Evolutionary conservation across 352 stramenopile species (phyloP).

Genomic region (Globisporangium camurandrum): DNA sequence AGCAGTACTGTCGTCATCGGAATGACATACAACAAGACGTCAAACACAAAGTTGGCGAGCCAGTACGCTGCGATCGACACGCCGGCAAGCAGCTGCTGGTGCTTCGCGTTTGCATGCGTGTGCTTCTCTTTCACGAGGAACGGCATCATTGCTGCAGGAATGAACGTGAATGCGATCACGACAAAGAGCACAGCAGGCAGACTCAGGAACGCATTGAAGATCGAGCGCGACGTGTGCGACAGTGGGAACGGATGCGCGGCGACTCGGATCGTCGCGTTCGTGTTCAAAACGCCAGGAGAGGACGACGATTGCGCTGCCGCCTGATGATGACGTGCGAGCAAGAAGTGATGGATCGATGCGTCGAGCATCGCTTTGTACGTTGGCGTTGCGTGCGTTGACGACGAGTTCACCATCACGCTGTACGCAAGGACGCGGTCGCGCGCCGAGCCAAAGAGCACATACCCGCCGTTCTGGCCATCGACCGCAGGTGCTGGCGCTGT

Average conservation of each 20-base stretch:
- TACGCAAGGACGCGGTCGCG: slow-evolving; percentile 37
- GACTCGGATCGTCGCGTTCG: slow-evolving; percentile 29
- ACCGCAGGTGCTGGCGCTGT: slow-evolving; percentile 2
- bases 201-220: slow-evolving; percentile 53
- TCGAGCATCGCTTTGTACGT: slow-evolving; percentile 61
- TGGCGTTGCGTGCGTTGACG: slow-evolving; percentile 29
- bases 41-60: slow-evolving; percentile 93
- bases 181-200: slow-evolving; percentile 84
- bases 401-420: slow-evolving; percentile 56
- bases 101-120: slow-evolving; percentile 89
- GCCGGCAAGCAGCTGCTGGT: slow-evolving; percentile 95
- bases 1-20: slow-evolving; percentile 46
- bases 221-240: slow-evolving; percentile 40
- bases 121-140: slow-evolving; percentile 97
- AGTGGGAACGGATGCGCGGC: slow-evolving; percentile 52
- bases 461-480: slow-evolving; percentile 43
- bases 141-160: slow-evolving; percentile 88
- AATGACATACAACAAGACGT: slow-evolving; percentile 88
- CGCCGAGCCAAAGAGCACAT: slow-evolving; percentile 34
- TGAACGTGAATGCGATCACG: slow-evolving; percentile 90
- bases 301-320: too few species aligned
- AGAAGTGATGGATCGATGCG: slow-evolving; percentile 40
- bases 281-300: too few species aligned
- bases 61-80: slow-evolving; percentile 93
- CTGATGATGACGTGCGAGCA: slow-evolving; percentile 17